Conservation (phyloP, 2,329 filamentous ascomycete genomes). For the Talaromyces sp. region DNA sequence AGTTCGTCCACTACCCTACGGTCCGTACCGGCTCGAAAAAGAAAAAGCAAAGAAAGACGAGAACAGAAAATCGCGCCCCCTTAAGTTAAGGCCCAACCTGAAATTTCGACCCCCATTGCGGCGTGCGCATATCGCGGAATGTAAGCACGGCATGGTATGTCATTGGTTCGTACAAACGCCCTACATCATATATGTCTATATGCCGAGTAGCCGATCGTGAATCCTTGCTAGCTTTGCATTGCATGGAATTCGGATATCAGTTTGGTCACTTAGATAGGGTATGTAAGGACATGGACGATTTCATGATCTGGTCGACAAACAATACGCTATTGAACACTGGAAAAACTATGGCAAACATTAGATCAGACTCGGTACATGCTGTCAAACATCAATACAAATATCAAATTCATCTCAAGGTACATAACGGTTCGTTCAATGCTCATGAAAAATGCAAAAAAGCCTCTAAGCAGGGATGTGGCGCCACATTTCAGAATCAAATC, state of each 20-base stretch:
- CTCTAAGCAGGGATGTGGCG: not conserved
- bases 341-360: not conserved
- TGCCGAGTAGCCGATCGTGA: constrained; percentile 2
- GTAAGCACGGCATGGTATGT: not conserved
- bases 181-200: not conserved
- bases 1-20: not conserved
- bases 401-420: not conserved
- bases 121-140: constrained; percentile 6
- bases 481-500: not conserved
- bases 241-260: not conserved
- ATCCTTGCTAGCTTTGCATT: constrained; percentile 5
- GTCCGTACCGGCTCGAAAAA: too few relatives aligned
- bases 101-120: not conserved
- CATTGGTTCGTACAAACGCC: not conserved
- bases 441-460: constrained; percentile 2
- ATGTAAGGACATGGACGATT: constrained; percentile 1
- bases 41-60: constrained; percentile 16
- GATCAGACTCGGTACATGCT: not conserved
- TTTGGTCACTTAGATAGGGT: not conserved
- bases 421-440: constrained; percentile 2
- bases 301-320: not conserved
- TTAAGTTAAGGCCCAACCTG: constrained; percentile 1
- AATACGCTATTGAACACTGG: not conserved
- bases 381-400: not conserved
- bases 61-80: constrained; percentile 15